Evolutionary conservation across 2,329 filamentous ascomycete species (phyloP).

Genomic region (Colletotrichum theobromicola): DNA sequence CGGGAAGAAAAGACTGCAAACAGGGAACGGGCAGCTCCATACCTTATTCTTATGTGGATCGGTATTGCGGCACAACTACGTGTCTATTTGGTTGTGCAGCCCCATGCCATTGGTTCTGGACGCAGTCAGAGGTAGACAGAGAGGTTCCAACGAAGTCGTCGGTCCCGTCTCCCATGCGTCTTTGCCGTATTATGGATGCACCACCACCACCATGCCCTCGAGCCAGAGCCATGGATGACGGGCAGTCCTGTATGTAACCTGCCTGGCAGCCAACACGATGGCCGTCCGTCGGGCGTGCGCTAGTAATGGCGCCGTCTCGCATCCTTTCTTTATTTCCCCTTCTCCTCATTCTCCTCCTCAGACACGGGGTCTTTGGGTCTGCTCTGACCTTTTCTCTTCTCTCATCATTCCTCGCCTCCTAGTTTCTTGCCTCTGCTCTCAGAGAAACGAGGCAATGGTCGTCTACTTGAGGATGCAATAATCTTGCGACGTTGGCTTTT

Average conservation of each 20-base stretch:
- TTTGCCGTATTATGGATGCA: neutral
- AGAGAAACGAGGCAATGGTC: neutral
- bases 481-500: neutral
- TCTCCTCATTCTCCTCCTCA: neutral
- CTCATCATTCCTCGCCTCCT: neutral
- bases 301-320: neutral
- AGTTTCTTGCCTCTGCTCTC: neutral
- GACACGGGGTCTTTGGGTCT: neutral
- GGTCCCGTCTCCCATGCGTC: neutral
- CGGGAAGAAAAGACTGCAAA: neutral
- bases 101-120: neutral
- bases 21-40: neutral
- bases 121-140: neutral
- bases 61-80: constrained; percentile 1
- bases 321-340: neutral
- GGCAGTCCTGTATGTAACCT: neutral
- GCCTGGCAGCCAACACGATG: neutral
- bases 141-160: neutral
- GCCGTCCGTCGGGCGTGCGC: neutral
- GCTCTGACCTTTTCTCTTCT: neutral
- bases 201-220: neutral
- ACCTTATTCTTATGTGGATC: constrained; percentile 5
- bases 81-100: neutral
- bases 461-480: neutral
- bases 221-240: neutral